These are phyloP conservation scores for Monosporascus ibericus DNA, from an alignment of 2,329 filamentous ascomycete species.

Conservation along the genomic window DNA sequence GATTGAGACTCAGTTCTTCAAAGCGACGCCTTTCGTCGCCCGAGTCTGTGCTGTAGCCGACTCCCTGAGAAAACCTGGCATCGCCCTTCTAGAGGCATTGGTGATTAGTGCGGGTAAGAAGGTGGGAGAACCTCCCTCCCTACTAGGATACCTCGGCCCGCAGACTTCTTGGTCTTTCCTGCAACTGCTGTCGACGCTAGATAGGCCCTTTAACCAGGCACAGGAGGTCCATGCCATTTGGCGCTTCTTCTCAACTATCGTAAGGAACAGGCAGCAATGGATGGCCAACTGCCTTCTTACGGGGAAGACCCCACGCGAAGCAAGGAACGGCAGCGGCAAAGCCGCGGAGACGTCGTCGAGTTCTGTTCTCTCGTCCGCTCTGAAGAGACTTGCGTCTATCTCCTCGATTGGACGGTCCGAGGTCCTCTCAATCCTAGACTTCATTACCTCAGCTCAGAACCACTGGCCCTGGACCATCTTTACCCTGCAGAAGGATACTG, in stretches of 20 bases:
- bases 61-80: conserved; percentile 57
- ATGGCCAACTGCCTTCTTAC: conserved; percentile 90
- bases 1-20: conserved; percentile 75
- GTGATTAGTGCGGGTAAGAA: conserved; percentile 63
- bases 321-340: conserved; percentile 52
- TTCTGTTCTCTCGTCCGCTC: conserved; percentile 68
- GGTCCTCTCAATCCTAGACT: conserved; percentile 73
- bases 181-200: conserved; percentile 67
- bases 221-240: conserved; percentile 66
- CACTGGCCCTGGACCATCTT: conserved; percentile 94
- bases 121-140: conserved; percentile 75
- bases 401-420: conserved; percentile 57
- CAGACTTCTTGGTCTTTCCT: conserved; percentile 81
- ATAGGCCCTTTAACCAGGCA: conserved; percentile 64
- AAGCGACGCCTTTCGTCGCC: conserved; percentile 68
- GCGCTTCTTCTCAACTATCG: conserved; percentile 78
- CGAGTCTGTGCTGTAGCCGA: conserved; percentile 68
- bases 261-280: conserved; percentile 91
- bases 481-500: conserved; percentile 65
- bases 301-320: conserved; percentile 74
- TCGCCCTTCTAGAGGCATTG: conserved; percentile 66
- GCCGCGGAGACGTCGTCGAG: conserved; percentile 43
- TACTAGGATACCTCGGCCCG: conserved; percentile 84
- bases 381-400: conserved; percentile 64
- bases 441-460: conserved; percentile 82